Percentiles rank a stretch among this genome's conserved stretches.
phyloP scores from a whole-genome alignment of 176 grass and related monocot species.

The Olyra latifolia region DNA sequence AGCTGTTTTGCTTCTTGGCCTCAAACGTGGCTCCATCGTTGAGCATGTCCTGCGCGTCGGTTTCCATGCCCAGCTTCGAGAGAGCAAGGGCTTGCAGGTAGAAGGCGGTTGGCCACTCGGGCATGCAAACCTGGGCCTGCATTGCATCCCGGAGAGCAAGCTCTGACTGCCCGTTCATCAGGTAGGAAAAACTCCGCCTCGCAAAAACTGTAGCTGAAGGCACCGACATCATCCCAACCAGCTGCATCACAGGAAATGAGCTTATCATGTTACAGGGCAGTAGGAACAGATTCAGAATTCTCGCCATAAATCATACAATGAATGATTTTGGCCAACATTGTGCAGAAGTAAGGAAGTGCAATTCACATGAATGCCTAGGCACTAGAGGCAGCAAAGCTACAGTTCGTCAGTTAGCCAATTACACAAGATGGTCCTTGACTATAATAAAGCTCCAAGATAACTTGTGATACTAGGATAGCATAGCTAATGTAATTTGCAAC shows the following conservation, averaged over 20 bases:
- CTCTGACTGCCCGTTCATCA: slow-evolving; percentile 95
- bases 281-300: neutral
- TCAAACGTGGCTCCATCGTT: slow-evolving; percentile 94
- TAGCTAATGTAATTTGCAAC: neutral
- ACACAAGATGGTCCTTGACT: neutral
- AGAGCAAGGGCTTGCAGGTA: slow-evolving; percentile 96
- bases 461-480: neutral
- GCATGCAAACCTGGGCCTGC: slow-evolving; percentile 99
- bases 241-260: slow-evolving; percentile 45
- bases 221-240: slow-evolving; percentile 82
- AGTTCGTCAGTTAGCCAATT: slow-evolving; percentile 2
- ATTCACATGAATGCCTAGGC: neutral
- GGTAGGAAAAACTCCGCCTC: slow-evolving; percentile 80
- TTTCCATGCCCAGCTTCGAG: slow-evolving; percentile 98
- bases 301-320: neutral
- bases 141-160: slow-evolving; percentile 95
- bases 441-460: neutral
- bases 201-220: slow-evolving; percentile 94
- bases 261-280: slow-evolving; percentile 8
- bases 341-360: neutral
- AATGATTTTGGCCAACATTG: neutral
- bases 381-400: neutral
- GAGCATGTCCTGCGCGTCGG: slow-evolving; percentile 95
- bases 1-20: slow-evolving; percentile 88
- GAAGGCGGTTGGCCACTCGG: slow-evolving; percentile 94